A percentile compares a stretch with the other conserved stretches of the same genome.
Conservation (phyloP, 345 rosid species). For the Draba incana region DNA sequence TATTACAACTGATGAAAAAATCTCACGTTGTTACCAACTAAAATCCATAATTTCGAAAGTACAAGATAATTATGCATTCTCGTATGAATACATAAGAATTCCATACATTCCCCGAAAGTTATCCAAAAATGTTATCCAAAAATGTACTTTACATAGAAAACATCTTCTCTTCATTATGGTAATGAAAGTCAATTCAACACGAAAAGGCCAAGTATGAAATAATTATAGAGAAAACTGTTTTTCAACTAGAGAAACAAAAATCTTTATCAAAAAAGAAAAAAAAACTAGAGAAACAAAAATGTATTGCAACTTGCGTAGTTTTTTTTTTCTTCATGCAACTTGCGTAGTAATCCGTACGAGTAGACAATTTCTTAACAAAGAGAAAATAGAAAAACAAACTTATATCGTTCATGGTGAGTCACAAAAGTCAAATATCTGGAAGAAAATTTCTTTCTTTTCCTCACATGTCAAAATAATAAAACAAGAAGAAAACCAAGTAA, state of each 20-base stretch:
- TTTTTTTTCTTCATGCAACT: neutral
- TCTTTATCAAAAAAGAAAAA: no score
- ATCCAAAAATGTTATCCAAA: conserved; percentile 31
- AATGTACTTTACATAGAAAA: conserved; percentile 25
- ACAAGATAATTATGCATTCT: neutral
- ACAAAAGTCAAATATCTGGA: conserved; percentile 36
- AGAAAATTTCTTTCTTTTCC: neutral
- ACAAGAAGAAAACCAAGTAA: conserved; percentile 3
- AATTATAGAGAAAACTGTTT: neutral
- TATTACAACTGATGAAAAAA: neutral
- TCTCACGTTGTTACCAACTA: neutral
- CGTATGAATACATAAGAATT: neutral
- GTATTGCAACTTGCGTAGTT: no score
- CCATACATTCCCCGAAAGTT: neutral
- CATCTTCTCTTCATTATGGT: no score
- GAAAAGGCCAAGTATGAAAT: no score
- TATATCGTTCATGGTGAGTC: conserved; percentile 6
- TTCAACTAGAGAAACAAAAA: conserved; percentile 3
- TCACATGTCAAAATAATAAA: conserved; percentile 22
- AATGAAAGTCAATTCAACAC: no score
- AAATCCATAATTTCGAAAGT: no score
- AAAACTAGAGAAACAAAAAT: neutral
- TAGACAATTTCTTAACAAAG: neutral
- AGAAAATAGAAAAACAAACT: neutral
- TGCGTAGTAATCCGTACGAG: conserved; percentile 8